Evolutionary conservation across 2,329 filamentous ascomycete species (phyloP), one percentile per base, ranked within the genome.

Genomic region (Clonostachys solani): DNA sequence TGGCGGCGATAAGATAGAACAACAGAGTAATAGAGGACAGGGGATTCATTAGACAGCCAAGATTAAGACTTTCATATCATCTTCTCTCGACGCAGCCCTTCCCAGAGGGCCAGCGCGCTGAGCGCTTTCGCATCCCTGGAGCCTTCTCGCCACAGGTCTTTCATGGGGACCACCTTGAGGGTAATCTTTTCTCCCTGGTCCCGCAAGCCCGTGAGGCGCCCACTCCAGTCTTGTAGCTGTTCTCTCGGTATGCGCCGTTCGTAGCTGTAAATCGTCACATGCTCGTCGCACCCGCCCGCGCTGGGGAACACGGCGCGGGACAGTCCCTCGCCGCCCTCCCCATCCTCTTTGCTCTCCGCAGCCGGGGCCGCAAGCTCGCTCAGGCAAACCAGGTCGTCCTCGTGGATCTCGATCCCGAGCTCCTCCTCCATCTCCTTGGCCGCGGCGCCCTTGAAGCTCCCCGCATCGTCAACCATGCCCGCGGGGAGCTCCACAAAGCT

Each of bases 401-500:
- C 67, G 9, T 64, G 60, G 36, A 84, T 80, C 43, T 66, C 68
- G 12, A 84, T 56, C 13, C 77, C 79, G 3, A 83, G 65, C 60
- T 84, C 81, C 64, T 84, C 81, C 50, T 77, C 51, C 10, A 85
- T 80, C 65, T 85, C 81, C 54, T 69, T 73, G 4, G 81, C 81
- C 3, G 81, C 81, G 0, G 71, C 69, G 19, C 81, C 81, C 12
- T 71, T 69, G 56, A 84, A 84, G 29, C 67, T 73, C 1, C 74
- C 77, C 13, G 65, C 59, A 46, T 72, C 71, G 54, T 81, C 75
- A 4, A 83, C 71, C 78, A 83, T 77, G 7, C 79, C 75, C 0
- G 81, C 81, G 0, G 81, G 81, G 12, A 84, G 54, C 58, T 84
- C 76, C 4, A 76, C 66, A 52, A 82, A 74, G 36, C 72, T 63